Conservation (phyloP, 2,329 filamentous ascomycete genomes). For the Monilinia laxa region DNA sequence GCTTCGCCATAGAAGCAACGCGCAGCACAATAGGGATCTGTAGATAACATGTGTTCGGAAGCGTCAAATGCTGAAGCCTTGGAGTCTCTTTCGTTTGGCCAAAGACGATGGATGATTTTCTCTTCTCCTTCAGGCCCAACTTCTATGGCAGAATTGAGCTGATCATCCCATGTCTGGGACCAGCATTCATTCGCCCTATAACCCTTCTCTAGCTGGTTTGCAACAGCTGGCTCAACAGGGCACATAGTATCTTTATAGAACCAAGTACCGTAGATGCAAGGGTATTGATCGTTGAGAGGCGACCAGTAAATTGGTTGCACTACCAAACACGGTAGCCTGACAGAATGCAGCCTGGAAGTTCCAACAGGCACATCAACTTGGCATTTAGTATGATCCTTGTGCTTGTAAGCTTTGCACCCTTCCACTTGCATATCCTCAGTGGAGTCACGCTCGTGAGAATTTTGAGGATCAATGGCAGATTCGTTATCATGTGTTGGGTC, state of each 20-base stretch:
- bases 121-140: conserved; percentile 88
- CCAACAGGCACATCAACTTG: conserved; percentile 73
- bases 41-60: conserved; percentile 32
- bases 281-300: conserved; percentile 82
- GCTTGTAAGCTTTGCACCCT: conserved; percentile 38
- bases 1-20: conserved; percentile 60
- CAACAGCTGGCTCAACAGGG: conserved; percentile 79
- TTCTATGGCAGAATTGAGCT: conserved; percentile 84
- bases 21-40: conserved; percentile 59
- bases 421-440: conserved; percentile 29
- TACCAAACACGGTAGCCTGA: conserved; percentile 74
- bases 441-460: conserved; percentile 27
- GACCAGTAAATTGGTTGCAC: conserved; percentile 99
- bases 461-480: background rate
- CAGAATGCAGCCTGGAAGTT: conserved; percentile 83
- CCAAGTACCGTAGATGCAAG: conserved; percentile 86
- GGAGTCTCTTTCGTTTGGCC: conserved; percentile 60
- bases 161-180: conserved; percentile 90
- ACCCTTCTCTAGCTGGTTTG: conserved; percentile 89
- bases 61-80: conserved; percentile 38
- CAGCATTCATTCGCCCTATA: conserved; percentile 84
- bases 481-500: background rate
- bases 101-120: conserved; percentile 78
- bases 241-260: conserved; percentile 96
- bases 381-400: conserved; percentile 29